A percentile compares a stretch with the other conserved stretches of the same genome.
Conservation (phyloP, 805 yeast species). For the Candida coleopterorum region DNA sequence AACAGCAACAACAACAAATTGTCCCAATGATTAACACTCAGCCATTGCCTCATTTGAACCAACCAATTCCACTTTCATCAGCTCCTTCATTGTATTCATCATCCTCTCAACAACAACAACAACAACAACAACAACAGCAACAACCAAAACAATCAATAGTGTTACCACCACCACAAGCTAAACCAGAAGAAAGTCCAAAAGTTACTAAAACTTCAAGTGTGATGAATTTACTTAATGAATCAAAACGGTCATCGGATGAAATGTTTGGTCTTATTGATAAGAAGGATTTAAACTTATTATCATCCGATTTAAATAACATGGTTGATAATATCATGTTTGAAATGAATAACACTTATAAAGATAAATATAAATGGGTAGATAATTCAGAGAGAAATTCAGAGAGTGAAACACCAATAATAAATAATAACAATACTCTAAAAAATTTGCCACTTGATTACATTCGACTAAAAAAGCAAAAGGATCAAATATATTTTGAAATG, state of each 20-base stretch:
- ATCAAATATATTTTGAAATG: constrained; percentile 28
- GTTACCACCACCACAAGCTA: constrained; percentile 1
- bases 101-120: background rate
- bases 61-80: background rate
- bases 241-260: constrained; percentile 1
- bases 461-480: constrained; percentile 21
- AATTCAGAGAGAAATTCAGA: background rate
- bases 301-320: constrained; percentile 36
- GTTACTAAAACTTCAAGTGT: constrained; percentile 1
- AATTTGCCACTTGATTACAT: constrained; percentile 28
- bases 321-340: constrained; percentile 36
- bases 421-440: constrained; percentile 9
- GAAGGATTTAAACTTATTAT: constrained; percentile 32
- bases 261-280: constrained; percentile 13
- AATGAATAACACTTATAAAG: constrained; percentile 18
- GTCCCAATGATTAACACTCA: background rate
- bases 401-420: background rate
- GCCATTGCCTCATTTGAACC: background rate
- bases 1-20: constrained; percentile 2
- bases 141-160: background rate
- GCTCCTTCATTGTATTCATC: constrained; percentile 1
- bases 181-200: background rate
- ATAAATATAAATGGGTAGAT: constrained; percentile 8
- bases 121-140: too few relatives aligned
- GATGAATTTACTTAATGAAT: constrained; percentile 7